Conservation (phyloP, 2,329 filamentous ascomycete species). For the Xylariaceae sp. region DNA sequence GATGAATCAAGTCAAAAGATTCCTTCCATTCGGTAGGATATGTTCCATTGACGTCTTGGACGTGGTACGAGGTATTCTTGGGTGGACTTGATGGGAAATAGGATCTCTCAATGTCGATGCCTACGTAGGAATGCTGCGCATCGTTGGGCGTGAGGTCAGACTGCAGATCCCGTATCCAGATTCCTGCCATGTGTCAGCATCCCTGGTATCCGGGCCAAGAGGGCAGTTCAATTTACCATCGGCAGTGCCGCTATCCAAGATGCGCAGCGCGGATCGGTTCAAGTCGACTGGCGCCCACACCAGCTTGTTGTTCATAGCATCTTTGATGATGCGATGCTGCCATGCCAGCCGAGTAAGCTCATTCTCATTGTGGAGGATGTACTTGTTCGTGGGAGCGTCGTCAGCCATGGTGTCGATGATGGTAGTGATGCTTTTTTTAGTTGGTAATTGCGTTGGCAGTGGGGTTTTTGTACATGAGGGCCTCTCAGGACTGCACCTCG, state of each 20-base stretch:
- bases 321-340: background rate
- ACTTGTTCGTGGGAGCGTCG: too few relatives aligned
- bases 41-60: background rate
- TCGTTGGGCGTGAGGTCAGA: background rate
- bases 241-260: background rate
- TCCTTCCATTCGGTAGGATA: background rate
- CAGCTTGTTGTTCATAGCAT: background rate
- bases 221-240: background rate
- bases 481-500: too few relatives aligned
- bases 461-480: too few relatives aligned
- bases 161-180: background rate
- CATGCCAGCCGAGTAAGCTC: background rate
- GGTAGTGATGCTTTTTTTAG: slow-evolving; percentile 8
- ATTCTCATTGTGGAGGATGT: background rate
- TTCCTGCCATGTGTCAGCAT: background rate
- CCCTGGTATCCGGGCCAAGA: background rate
- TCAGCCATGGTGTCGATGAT: slow-evolving; percentile 8
- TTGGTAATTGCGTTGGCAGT: slow-evolving; percentile 9
- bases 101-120: background rate
- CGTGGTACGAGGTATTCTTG: background rate
- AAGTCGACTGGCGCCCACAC: background rate
- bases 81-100: background rate
- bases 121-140: background rate
- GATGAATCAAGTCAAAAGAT: background rate
- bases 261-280: background rate